Base-by-base conservation (phyloP, 257 asterid genomes). In the Jacaranda mimosifolia region DNA sequence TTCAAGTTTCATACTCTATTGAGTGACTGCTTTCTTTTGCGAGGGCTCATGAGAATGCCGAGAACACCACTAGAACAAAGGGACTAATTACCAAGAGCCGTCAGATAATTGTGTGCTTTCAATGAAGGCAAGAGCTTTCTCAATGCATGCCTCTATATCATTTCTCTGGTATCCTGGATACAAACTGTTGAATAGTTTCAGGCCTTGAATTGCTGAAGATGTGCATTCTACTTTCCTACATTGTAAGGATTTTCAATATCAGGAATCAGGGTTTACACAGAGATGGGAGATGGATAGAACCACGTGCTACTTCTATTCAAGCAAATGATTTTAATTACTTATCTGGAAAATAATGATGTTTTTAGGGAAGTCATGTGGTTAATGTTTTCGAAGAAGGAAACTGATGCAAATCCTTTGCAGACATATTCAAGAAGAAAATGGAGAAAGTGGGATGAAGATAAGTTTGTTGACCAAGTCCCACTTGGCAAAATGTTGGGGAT, bases 181-280 rank as follows among this genome's bases (percentile, higher is more conserved):
- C 51, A 77, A 35, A 48, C 72, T 65, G 18, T 9, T 83, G 85
- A 87, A 86, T 38, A 76, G 77, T 53, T 73, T 52, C 59, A 91
- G 81, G 11, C 85, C 84, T 60, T 89, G 91, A 72, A 91, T 83
- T 48, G 82, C 89, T 52, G 93, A 81, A 19, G 92, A 89, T 39
- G 94, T 88, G 80, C 97, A 91, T 64, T 91, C 97, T 0, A 88
- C 92, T 40, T 90, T 87, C 89, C 97, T 91, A 43, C 3, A 4
- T 46, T 13, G 62, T 11, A 57, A 65, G 21, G 42, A 21, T 60
- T 43, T 62, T 53, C 58, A 48, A 21, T 52, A 49, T 9, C 8
- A 52, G 32, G 32, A 26, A 26, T 26, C 15, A 68, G 69, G 48
- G 2, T 26, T 26, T 26, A 2, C 32, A 2, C 32, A 26, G 32